Percentiles rank a stretch among this genome's conserved stretches.
Conservation (phyloP, 2,329 filamentous ascomycete genomes). For the Xylariaceae sp. region DNA sequence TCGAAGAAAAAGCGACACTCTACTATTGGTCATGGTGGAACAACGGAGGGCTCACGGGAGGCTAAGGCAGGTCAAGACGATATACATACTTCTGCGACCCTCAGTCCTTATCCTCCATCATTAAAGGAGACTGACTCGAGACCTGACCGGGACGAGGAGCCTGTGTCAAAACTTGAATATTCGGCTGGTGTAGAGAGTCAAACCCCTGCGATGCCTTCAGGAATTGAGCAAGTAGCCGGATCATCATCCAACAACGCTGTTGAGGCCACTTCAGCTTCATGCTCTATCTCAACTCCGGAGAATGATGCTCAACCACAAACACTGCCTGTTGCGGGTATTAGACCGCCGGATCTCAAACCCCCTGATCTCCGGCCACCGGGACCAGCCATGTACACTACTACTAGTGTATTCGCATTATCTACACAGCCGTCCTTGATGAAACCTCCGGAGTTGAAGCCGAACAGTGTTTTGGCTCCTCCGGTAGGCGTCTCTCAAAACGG, state of each 20-base stretch:
- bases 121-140: conserved; percentile 9
- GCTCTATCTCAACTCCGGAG: conserved; percentile 4
- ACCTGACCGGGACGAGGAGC: neutral
- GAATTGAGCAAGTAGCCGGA: conserved; percentile 8
- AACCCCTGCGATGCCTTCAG: neutral
- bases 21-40: conserved; percentile 21
- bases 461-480: conserved; percentile 33
- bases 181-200: neutral
- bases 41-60: conserved; percentile 21
- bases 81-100: conserved; percentile 6
- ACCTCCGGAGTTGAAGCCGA: conserved; percentile 30
- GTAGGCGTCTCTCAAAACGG: conserved; percentile 30
- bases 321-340: conserved; percentile 20
- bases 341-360: conserved; percentile 27
- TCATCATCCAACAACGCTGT: neutral
- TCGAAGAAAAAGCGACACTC: conserved; percentile 49
- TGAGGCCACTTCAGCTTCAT: neutral
- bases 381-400: conserved; percentile 29
- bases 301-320: conserved; percentile 16
- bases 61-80: conserved; percentile 24
- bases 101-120: conserved; percentile 3
- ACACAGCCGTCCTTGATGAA: conserved; percentile 29
- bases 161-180: neutral
- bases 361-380: conserved; percentile 27
- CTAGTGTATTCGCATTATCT: conserved; percentile 34